Base-by-base conservation (phyloP, 179 eudicot species). In the Silene noctiflora region DNA sequence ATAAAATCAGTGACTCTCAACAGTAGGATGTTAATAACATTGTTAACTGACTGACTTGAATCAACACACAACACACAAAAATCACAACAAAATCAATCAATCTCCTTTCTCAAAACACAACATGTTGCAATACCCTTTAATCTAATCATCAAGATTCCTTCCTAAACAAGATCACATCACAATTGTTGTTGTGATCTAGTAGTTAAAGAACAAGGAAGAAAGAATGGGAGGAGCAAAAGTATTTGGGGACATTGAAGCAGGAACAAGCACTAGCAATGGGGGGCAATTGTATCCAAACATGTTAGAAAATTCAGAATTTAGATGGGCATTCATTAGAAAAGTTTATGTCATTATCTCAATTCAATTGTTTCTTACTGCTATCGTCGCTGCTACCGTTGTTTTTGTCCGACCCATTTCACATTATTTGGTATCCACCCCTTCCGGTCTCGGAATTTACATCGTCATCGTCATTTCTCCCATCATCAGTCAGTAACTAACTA, bases 301-400 rank as follows among this genome's bases (percentile, higher is more conserved):
- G 90, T 21, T 21, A 24, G 93, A 87, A 25, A 71, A 81, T 25
- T 81, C 88, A 6, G 61, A 72, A 71, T 64, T 85, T 48, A 77
- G 89, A 39, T 89, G 93, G 93, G 87, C 81, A 1, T 87, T 89
- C 62, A 86, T 89, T 7, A 82, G 88, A 0, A 89, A 87, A 79
- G 88, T 89, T 6, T 89, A 89, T 35, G 69, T 78, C 0, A 86
- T 89, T 22, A 67, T 89, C 8, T 78, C 81, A 25, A 48, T 86
- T 10, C 91, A 89, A 70, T 74, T 87, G 79, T 20, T 89, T 4
- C 61, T 87, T 17, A 87, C 91, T 17, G 83, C 82, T 17, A 76
- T 46, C 1, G 80, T 87, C 0, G 84, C 88, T 3, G 33, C 81
- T 58, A 69, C 59, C 44, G 86, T 87, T 20, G 79, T 81, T 9